Base-by-base conservation (phyloP, 73 alveolate genomes). In the Blepharisma stoltei region DNA sequence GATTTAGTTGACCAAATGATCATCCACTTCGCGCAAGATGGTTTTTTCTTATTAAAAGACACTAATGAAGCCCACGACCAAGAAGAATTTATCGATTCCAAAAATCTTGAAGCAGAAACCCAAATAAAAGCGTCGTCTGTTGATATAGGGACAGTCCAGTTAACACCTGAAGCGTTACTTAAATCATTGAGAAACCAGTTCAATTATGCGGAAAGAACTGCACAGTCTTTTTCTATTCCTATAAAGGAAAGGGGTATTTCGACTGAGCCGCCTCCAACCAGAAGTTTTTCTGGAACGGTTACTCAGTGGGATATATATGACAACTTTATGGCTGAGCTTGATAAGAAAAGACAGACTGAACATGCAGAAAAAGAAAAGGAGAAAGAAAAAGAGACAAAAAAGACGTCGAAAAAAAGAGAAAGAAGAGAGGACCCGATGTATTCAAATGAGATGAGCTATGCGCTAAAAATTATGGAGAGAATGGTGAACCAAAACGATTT, bases 291-390 rank as follows among this genome's bases (percentile, higher is more conserved):
- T 52, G 92, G 94, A 20, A 91, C 91, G 71, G 96, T 96, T 66
- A 95, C 99, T 55, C 97, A 97, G 81, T 97, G 99, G 99, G 98
- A 91, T 89, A 94, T 97, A 86, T 97, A 95, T 73, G 99, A 97
- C 88, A 95, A 97, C 54, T 97, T 96, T 89, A 93, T 93, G 98
- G 92, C 91, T 8, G 95, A 89, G 44, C 93, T 89, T 82, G 94
- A 93, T 68, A 94, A 86, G 21, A 86, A 80, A 5, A 82, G 82
- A 76, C 83, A 18, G 20, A 9, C 37, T 18, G 76, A 60, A 95
- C 83, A 82, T 88, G 88, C 84, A 86, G 76, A 60, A 96, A 86
- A 82, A 90, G 88, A 86, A 86, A 78, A 85, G 81, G 75, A 90
- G 87, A 87, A 79, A 81, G 80, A 54, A 90, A 78, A 88, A 80